Base-by-base conservation (phyloP, 106 monocot species). In the Gastrodia elata region DNA sequence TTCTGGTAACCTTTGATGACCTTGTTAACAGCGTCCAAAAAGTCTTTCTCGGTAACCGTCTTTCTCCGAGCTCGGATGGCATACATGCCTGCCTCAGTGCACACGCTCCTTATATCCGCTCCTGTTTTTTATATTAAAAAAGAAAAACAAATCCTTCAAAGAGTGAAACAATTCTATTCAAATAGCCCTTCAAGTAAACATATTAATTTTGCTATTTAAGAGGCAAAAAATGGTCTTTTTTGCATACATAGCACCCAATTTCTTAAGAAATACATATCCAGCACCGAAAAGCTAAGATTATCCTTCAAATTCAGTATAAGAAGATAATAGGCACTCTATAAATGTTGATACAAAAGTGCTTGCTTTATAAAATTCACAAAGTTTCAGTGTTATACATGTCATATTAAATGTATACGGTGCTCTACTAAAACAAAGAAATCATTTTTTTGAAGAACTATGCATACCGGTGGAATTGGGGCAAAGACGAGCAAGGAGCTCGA, bases 1-100 rank as follows among this genome's bases (percentile, higher is more conserved):
- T 92, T 97, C 74, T 97, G 92, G 70, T 97, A 97, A 44, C 96
- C 92, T 79, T 93, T 97, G 78, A 97, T 97, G 58, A 97, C 96
- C 71, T 97, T 93, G 32, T 97, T 97, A 48, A 97, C 96, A 0
- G 96, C 92, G 74, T 97, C 96, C 0, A 97, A 86, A 46, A 97
- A 97, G 73, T 97, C 96, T 68, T 93, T 97, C 76, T 97, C 96
- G 0, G 96, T 97, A 6, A 93, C 96, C 0, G 96, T 93, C 84
- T 97, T 97, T 77, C 96, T 93, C 25, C 92, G 69, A 56, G 96
- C 96, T 48, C 96, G 73, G 35, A 93, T 97, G 2, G 96, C 92
- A 67, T 70, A 97, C 96, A 97, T 97, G 13, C 92, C 96, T 16
- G 96, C 96, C 76, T 97, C 96, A 0, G 96, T 97, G 89, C 92